Evolutionary conservation across 306 rosid species (phyloP).

Genomic region (Calophaca sinica): DNA sequence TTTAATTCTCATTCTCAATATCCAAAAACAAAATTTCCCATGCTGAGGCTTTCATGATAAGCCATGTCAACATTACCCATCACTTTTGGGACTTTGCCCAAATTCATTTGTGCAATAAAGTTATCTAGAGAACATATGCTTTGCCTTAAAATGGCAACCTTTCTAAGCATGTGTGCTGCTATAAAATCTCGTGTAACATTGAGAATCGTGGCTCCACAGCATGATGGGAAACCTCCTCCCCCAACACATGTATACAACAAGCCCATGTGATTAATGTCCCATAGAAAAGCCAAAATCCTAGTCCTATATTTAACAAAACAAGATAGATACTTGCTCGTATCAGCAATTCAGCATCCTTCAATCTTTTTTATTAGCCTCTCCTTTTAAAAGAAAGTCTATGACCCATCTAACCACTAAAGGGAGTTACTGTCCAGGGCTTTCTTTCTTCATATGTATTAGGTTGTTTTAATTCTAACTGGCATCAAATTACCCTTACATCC

Average conservation of each 20-base stretch:
- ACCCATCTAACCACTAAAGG: slow-evolving; percentile 46
- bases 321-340: slow-evolving; percentile 19
- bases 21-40: slow-evolving; percentile 22
- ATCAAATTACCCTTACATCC: too few species aligned
- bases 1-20: slow-evolving; percentile 22
- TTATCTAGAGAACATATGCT: slow-evolving; percentile 49
- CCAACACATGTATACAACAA: slow-evolving; percentile 38
- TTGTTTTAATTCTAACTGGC: not conserved
- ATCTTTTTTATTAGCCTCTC: slow-evolving; percentile 58
- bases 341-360: slow-evolving; percentile 12
- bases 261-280: slow-evolving; percentile 62
- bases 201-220: slow-evolving; percentile 55
- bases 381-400: slow-evolving; percentile 45
- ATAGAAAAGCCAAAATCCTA: slow-evolving; percentile 52
- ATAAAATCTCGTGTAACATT: slow-evolving; percentile 40
- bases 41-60: slow-evolving; percentile 42
- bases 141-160: slow-evolving; percentile 37
- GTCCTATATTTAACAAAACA: slow-evolving; percentile 43
- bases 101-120: slow-evolving; percentile 40
- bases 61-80: slow-evolving; percentile 44
- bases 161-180: slow-evolving; percentile 39
- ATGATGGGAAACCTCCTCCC: slow-evolving; percentile 49
- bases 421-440: slow-evolving; percentile 5
- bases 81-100: slow-evolving; percentile 44
- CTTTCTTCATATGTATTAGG: not conserved